A percentile compares a stretch with the other conserved stretches of the same genome.
These are phyloP conservation scores for Ilex paraguariensis DNA, from an alignment of 305 asterid species.

Conservation along the genomic window DNA sequence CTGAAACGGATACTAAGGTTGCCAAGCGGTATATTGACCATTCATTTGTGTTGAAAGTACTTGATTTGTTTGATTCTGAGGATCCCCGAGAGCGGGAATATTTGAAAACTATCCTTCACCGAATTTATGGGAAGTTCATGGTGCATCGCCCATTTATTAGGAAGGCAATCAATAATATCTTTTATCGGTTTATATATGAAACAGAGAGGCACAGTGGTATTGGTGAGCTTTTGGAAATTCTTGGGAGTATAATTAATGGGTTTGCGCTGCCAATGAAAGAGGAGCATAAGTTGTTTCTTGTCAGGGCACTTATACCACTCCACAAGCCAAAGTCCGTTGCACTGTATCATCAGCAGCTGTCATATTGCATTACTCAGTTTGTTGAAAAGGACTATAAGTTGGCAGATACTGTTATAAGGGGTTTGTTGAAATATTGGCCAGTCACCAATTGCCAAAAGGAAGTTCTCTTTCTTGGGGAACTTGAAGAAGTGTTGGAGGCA, in stretches of 20 bases:
- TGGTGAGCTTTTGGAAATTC: slow-evolving; percentile 26
- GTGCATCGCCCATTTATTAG: slow-evolving; percentile 30
- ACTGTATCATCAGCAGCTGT: slow-evolving; percentile 26
- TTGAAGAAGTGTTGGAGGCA: slow-evolving; percentile 28
- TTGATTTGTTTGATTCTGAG: slow-evolving; percentile 31
- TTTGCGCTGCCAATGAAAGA: slow-evolving; percentile 30
- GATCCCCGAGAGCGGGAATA: slow-evolving; percentile 26
- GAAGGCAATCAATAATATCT: slow-evolving; percentile 24
- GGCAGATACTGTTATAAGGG: slow-evolving; percentile 26
- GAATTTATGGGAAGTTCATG: slow-evolving; percentile 30
- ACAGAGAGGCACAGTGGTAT: slow-evolving; percentile 28
- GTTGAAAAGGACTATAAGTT: slow-evolving; percentile 27
- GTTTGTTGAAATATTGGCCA: slow-evolving; percentile 31
- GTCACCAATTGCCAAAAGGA: slow-evolving; percentile 30
- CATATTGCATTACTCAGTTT: slow-evolving; percentile 26
- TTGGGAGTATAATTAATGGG: slow-evolving; percentile 31
- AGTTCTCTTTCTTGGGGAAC: slow-evolving; percentile 27
- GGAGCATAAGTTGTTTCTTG: slow-evolving; percentile 27
- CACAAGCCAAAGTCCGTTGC: slow-evolving; percentile 26
- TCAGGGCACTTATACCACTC: slow-evolving; percentile 27
- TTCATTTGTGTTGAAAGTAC: slow-evolving; percentile 19
- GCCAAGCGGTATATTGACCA: slow-evolving; percentile 25
- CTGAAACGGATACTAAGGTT: slow-evolving; percentile 25
- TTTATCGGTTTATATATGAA: slow-evolving; percentile 27
- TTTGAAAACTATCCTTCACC: slow-evolving; percentile 24